phyloP scores from a whole-genome alignment of 2,329 filamentous ascomycete species.

The Exophiala dermatitidis region DNA sequence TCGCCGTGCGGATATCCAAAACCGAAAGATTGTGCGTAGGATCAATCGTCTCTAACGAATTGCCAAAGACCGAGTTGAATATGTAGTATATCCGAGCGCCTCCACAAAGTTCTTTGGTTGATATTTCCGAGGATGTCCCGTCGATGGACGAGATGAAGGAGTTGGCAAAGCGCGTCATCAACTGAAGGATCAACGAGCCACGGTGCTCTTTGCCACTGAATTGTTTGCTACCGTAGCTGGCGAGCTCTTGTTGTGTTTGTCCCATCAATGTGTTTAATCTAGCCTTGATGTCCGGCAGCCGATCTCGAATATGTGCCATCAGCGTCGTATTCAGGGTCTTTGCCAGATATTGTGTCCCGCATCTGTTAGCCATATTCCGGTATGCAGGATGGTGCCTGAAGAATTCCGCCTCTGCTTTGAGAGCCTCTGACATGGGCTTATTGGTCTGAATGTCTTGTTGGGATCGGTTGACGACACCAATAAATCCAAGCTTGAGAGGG shows the following conservation, averaged over 20 bases:
- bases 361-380: constrained; percentile 86
- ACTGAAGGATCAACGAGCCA: constrained; percentile 86
- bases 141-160: constrained; percentile 98
- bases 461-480: constrained; percentile 94
- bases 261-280: constrained; percentile 97
- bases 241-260: constrained; percentile 97
- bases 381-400: constrained; percentile 97
- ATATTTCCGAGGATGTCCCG: constrained; percentile 96
- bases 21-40: constrained; percentile 92
- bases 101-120: constrained; percentile 93
- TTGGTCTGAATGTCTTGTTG: constrained; percentile 96
- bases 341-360: constrained; percentile 87
- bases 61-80: constrained; percentile 97
- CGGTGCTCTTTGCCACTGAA: constrained; percentile 96
- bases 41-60: constrained; percentile 90
- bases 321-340: constrained; percentile 92
- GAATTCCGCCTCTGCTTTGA: constrained; percentile 85
- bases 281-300: constrained; percentile 95
- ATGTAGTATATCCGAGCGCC: constrained; percentile 97
- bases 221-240: constrained; percentile 94
- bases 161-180: constrained; percentile 96
- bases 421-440: constrained; percentile 87
- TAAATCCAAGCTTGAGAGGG: constrained; percentile 92
- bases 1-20: constrained; percentile 91
- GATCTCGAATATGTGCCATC: constrained; percentile 92